A percentile compares a stretch with the other conserved stretches of the same genome.
phyloP scores from a whole-genome alignment of 192 early-diverging fungal species.

The Globomyces pollinis-pini region DNA sequence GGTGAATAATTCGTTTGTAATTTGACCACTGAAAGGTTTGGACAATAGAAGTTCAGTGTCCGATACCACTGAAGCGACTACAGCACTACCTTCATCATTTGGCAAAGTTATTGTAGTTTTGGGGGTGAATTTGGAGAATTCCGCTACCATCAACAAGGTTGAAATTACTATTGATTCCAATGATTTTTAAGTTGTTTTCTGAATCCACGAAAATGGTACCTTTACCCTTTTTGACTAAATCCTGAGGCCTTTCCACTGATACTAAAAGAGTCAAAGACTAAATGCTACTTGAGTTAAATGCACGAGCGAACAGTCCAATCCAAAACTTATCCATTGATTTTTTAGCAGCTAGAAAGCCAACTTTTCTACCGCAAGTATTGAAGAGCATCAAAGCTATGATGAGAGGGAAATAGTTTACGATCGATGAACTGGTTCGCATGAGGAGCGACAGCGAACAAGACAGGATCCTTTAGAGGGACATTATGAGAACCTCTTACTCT shows the following conservation, averaged over 20 bases:
- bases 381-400: conserved; percentile 83
- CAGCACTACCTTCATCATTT: conserved; percentile 47
- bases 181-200: conserved; percentile 62
- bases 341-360: conserved; percentile 55
- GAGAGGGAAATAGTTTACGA: no score
- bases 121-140: conserved; percentile 35
- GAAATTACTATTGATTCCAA: conserved; percentile 61
- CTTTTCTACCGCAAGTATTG: conserved; percentile 60
- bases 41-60: conserved; percentile 76
- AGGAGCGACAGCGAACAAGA: conserved; percentile 78
- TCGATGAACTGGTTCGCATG: conserved; percentile 81
- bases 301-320: conserved; percentile 74
- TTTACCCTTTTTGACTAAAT: conserved; percentile 64
- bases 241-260: conserved; percentile 89
- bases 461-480: conserved; percentile 78
- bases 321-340: conserved; percentile 79
- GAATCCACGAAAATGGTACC: conserved; percentile 65
- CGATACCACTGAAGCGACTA: conserved; percentile 62
- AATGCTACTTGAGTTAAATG: conserved; percentile 70
- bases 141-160: no score
- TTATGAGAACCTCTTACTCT: conserved; percentile 71
- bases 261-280: no score
- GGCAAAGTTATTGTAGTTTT: conserved; percentile 57
- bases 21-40: conserved; percentile 65
- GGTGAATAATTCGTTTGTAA: conserved; percentile 43